phyloP scores from a whole-genome alignment of 139 green algal species.

The Chlamydomonas eustigma region DNA sequence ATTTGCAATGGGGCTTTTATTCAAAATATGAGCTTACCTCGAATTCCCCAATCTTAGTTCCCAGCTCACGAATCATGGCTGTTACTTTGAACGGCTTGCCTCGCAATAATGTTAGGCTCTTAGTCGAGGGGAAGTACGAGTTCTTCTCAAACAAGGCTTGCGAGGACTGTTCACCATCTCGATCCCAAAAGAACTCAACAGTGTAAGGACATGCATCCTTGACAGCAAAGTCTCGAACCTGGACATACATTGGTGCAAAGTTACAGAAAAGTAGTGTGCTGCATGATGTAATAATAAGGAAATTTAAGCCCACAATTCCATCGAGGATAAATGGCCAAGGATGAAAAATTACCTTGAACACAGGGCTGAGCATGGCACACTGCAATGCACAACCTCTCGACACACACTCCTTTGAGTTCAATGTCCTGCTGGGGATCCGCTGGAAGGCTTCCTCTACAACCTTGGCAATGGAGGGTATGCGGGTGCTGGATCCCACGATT shows the following conservation, averaged over 20 bases:
- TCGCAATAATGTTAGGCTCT: constrained; percentile 91
- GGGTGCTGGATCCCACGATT: constrained; percentile 81
- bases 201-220: constrained; percentile 82
- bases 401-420: constrained; percentile 96
- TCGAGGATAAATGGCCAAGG: no score
- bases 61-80: neutral
- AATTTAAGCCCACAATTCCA: no score
- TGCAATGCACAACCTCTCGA: constrained; percentile 89
- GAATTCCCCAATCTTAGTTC: neutral
- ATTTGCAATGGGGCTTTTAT: no score
- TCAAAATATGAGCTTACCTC: no score
- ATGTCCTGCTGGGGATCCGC: constrained; percentile 73
- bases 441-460: constrained; percentile 58
- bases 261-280: neutral
- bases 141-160: constrained; percentile 64
- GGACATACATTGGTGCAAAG: neutral
- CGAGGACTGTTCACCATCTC: constrained; percentile 58
- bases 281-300: no score
- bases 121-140: constrained; percentile 74
- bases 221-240: constrained; percentile 96
- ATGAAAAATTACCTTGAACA: constrained; percentile 84
- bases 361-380: constrained; percentile 96
- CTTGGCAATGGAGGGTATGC: constrained; percentile 75
- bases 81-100: constrained; percentile 32
- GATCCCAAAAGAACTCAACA: constrained; percentile 82